A percentile compares a stretch with the other conserved stretches of the same genome.
These are phyloP conservation scores for Globisporangium abappressorium DNA, from an alignment of 352 stramenopile genomes.

Conservation along the genomic window DNA sequence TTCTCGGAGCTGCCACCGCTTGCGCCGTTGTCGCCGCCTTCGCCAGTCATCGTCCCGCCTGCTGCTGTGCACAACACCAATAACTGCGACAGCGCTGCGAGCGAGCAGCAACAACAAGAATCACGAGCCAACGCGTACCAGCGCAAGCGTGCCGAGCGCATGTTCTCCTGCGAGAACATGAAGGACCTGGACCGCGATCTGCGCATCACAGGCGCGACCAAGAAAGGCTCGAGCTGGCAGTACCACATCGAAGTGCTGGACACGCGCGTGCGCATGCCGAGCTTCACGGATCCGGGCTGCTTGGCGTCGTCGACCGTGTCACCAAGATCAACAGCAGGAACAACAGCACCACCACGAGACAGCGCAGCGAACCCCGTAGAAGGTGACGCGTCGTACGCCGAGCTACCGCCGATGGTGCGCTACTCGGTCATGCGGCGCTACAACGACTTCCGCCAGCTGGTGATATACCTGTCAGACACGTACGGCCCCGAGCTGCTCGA, in stretches of 20 bases:
- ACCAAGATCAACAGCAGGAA: slow-evolving; percentile 8
- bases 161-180: slow-evolving; percentile 24
- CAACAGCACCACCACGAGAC: not conserved
- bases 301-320: slow-evolving; percentile 15
- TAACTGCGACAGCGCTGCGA: not conserved
- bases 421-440: slow-evolving; percentile 80
- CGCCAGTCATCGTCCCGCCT: not conserved
- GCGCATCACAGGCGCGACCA: slow-evolving; percentile 71
- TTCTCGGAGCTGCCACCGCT: not conserved
- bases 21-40: slow-evolving; percentile 2
- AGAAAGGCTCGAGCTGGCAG: slow-evolving; percentile 61
- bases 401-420: slow-evolving; percentile 64
- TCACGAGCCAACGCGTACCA: slow-evolving; percentile 10
- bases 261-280: slow-evolving; percentile 36
- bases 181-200: slow-evolving; percentile 47
- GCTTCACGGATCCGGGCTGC: slow-evolving; percentile 18
- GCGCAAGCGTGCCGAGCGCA: slow-evolving; percentile 20
- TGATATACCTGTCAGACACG: slow-evolving; percentile 53
- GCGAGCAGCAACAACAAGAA: not conserved
- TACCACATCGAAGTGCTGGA: slow-evolving; percentile 83
- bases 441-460: slow-evolving; percentile 73
- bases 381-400: slow-evolving; percentile 23
- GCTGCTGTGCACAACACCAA: not conserved
- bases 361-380: not conserved
- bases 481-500: slow-evolving; percentile 41